Conservation (phyloP, 1,139 yeast genomes). For the Kodamaea sp. region DNA sequence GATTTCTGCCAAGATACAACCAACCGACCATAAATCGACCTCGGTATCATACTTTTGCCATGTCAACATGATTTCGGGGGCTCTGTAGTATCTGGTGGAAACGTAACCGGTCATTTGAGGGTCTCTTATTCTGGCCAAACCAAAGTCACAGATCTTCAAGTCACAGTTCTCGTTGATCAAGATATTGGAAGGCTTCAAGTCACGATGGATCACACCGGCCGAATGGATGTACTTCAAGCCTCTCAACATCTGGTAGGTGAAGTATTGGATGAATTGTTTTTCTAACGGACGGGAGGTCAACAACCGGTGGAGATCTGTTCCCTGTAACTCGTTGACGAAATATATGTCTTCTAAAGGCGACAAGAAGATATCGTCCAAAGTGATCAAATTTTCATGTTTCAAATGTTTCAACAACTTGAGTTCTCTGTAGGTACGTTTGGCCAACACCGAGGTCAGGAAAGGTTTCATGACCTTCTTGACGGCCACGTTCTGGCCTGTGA, state of each 20-base stretch:
- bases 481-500: conserved; percentile 92
- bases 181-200: conserved; percentile 29
- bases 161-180: conserved; percentile 32
- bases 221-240: conserved; percentile 31
- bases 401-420: conserved; percentile 88
- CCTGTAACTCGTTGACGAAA: conserved; percentile 94
- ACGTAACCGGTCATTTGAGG: conserved; percentile 99
- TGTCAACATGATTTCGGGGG: conserved; percentile 98
- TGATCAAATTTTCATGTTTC: conserved; percentile 91
- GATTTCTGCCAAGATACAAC: conserved; percentile 98
- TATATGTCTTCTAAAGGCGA: conserved; percentile 96
- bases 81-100: conserved; percentile 93
- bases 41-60: conserved; percentile 99
- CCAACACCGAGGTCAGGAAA: conserved; percentile 89
- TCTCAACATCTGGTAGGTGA: conserved; percentile 47
- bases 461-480: conserved; percentile 98
- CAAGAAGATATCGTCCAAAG: conserved; percentile 89
- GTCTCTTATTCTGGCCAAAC: conserved; percentile 94
- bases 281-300: conserved; percentile 92
- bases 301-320: conserved; percentile 91
- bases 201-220: conserved; percentile 34
- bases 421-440: conserved; percentile 95
- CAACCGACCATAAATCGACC: conserved; percentile 99
- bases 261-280: conserved; percentile 94
- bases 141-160: conserved; percentile 29